Evolutionary conservation across 225 moss, liverwort and hornwort genomes (phyloP).

Genomic region (Neckera pumila): DNA sequence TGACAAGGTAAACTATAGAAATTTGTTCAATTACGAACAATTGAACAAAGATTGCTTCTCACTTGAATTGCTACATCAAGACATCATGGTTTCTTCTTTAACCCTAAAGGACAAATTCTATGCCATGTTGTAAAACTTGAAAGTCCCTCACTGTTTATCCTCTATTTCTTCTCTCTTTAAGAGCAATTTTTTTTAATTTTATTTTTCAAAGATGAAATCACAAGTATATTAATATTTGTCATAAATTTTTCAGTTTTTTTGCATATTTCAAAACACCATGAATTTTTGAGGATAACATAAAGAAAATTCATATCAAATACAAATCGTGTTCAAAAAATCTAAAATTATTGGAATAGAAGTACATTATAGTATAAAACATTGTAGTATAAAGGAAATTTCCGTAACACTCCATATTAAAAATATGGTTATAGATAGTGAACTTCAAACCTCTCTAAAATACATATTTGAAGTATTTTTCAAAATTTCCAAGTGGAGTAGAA

Average conservation of each 20-base stretch:
- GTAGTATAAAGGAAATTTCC: no score
- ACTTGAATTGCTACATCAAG: background rate
- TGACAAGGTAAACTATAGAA: background rate
- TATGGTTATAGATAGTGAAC: background rate
- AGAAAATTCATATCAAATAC: background rate
- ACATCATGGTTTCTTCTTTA: background rate
- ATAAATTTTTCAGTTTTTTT: background rate
- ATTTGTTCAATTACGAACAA: background rate
- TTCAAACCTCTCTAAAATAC: background rate
- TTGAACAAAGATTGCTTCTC: accelerated
- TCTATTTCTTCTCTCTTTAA: background rate
- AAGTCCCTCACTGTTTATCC: background rate
- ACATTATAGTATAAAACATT: background rate
- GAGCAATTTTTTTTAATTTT: accelerated
- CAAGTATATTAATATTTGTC: no score
- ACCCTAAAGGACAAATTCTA: background rate
- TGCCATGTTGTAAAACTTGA: background rate
- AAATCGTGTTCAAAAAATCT: no score
- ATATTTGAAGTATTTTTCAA: no score
- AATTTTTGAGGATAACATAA: background rate
- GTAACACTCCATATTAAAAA: background rate
- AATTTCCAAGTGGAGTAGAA: no score
- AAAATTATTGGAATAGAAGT: no score
- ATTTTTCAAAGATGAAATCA: background rate
- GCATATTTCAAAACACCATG: background rate